These are phyloP conservation scores for Climacium dendroides DNA, from an alignment of 225 moss, liverwort and hornwort genomes.

Conservation along the genomic window DNA sequence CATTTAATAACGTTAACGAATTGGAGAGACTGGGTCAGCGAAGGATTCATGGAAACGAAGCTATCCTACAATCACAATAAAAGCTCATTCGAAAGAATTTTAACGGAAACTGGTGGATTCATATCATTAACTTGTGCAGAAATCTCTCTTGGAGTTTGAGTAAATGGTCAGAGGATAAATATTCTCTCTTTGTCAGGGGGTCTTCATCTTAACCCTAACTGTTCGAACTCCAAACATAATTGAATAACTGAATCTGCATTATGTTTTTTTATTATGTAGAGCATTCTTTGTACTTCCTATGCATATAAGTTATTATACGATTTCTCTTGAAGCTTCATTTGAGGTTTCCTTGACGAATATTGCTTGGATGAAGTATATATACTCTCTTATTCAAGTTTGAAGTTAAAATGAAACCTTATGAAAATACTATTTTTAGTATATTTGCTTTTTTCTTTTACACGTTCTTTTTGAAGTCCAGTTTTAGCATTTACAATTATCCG, in stretches of 20 bases:
- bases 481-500: rapidly evolving
- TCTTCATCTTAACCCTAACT: background rate
- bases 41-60: background rate
- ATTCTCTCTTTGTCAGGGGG: background rate
- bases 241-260: no score
- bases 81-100: background rate
- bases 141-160: background rate
- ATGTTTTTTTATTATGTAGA: background rate
- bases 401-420: background rate
- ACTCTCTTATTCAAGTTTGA: no score
- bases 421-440: no score
- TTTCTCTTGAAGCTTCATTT: background rate
- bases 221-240: background rate
- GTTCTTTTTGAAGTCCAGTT: background rate
- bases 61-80: background rate
- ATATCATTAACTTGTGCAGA: background rate
- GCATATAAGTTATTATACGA: background rate
- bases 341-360: background rate
- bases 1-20: background rate
- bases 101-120: background rate
- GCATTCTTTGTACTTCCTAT: no score
- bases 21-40: background rate
- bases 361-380: no score
- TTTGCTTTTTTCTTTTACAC: no score
- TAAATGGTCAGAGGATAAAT: background rate